These are phyloP conservation scores for Curvularia spicifera DNA, from an alignment of 2,329 filamentous ascomycete genomes.

Conservation along the genomic window DNA sequence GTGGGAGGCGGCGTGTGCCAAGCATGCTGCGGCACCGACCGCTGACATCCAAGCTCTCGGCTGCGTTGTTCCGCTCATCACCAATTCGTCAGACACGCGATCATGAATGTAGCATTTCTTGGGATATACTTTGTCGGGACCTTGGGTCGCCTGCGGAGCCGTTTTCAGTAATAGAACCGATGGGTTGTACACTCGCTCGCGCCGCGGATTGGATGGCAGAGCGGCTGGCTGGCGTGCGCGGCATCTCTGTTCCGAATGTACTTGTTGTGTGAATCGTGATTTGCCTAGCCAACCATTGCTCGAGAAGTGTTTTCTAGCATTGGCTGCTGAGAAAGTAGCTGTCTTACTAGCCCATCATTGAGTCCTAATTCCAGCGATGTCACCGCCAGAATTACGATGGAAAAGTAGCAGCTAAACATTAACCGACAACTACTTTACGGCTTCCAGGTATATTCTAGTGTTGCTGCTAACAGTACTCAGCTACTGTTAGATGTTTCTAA, in stretches of 20 bases:
- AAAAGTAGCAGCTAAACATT: neutral
- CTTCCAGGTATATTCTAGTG: no score
- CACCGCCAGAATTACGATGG: neutral
- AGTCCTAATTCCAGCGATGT: neutral
- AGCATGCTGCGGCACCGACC: slow-evolving; percentile 17
- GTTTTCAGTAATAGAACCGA: slow-evolving; percentile 22
- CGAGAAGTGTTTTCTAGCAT: neutral
- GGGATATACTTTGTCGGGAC: slow-evolving; percentile 3
- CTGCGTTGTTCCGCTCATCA: slow-evolving; percentile 13
- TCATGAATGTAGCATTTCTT: slow-evolving; percentile 12
- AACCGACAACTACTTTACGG: no score
- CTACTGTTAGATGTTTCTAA: no score
- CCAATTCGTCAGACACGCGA: slow-evolving; percentile 9
- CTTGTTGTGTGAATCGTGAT: neutral
- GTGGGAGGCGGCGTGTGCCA: slow-evolving; percentile 22
- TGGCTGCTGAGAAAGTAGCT: neutral
- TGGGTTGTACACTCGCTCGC: neutral
- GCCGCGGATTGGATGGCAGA: neutral
- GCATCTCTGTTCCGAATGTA: neutral
- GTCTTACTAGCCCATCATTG: neutral
- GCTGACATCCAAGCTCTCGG: slow-evolving; percentile 19
- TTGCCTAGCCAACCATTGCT: neutral
- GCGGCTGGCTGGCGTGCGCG: neutral
- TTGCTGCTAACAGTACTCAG: no score
- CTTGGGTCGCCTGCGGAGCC: slow-evolving; percentile 21